Evolutionary conservation across 176 grass and related monocot genomes (phyloP).

Genomic region (Ensete glaucum): DNA sequence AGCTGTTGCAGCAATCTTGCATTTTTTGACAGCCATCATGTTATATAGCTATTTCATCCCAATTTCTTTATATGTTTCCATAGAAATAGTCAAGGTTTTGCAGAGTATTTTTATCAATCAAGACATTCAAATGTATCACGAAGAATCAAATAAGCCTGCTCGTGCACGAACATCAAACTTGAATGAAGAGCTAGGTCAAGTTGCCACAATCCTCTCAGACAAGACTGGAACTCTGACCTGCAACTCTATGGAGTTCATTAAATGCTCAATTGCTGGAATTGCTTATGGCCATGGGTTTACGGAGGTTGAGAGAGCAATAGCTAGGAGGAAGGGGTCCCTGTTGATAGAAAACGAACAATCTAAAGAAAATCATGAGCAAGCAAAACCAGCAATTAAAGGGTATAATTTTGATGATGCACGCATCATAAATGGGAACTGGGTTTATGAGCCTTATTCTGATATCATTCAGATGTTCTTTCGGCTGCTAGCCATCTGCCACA

Average conservation of each 20-base stretch:
- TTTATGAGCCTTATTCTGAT: constrained; percentile 50
- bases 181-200: constrained; percentile 95
- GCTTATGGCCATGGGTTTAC: constrained; percentile 87
- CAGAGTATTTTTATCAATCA: constrained; percentile 89
- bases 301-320: constrained; percentile 97
- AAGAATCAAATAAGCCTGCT: constrained; percentile 84
- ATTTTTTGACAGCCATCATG: constrained; percentile 95
- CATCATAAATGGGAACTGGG: constrained; percentile 84
- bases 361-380: constrained; percentile 26
- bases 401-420: constrained; percentile 89
- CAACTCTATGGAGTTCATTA: constrained; percentile 99
- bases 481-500: constrained; percentile 86
- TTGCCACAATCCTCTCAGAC: constrained; percentile 93
- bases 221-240: constrained; percentile 97
- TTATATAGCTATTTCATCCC: constrained; percentile 94
- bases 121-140: constrained; percentile 90
- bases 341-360: constrained; percentile 39
- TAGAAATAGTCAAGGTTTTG: constrained; percentile 96
- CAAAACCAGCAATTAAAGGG: constrained; percentile 62
- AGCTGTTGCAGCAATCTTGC: constrained; percentile 60
- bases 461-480: constrained; percentile 73
- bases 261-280: constrained; percentile 84
- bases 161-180: constrained; percentile 87
- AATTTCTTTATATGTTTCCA: constrained; percentile 95
- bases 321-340: constrained; percentile 50